Percentiles rank a stretch among this genome's conserved stretches.
Evolutionary conservation across 2,329 filamentous ascomycete species (phyloP).

Genomic region (Intubia oerlemansii): DNA sequence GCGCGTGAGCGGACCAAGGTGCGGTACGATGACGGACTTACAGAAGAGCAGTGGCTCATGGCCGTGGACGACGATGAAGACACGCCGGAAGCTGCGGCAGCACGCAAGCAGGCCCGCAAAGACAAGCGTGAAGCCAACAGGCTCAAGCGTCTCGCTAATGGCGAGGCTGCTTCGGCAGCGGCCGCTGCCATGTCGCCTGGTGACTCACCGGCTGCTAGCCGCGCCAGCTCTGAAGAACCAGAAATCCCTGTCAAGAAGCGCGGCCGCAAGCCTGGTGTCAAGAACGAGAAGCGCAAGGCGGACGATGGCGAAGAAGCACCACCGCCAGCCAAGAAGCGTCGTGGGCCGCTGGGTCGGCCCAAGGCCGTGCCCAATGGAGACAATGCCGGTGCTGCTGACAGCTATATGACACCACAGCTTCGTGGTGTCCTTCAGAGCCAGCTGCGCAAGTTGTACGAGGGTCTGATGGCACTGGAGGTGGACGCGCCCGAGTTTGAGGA

Average conservation of each 20-base stretch:
- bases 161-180: too few species aligned
- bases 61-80: conserved; percentile 96
- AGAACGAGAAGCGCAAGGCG: conserved; percentile 74
- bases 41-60: conserved; percentile 97
- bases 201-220: conserved; percentile 56
- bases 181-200: too few species aligned
- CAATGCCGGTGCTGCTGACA: conserved; percentile 12
- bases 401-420: conserved; percentile 35
- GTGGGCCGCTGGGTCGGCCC: conserved; percentile 45
- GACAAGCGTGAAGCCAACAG: conserved; percentile 63
- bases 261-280: conserved; percentile 53
- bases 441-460: conserved; percentile 55
- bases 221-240: conserved; percentile 59
- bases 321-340: conserved; percentile 58
- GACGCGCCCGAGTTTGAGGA: conserved; percentile 39
- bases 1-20: conserved; percentile 88
- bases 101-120: conserved; percentile 69
- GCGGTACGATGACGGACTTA: conserved; percentile 90
- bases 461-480: conserved; percentile 67
- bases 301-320: conserved; percentile 57
- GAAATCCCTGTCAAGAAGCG: too few species aligned
- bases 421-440: conserved; percentile 63
- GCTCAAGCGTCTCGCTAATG: conserved; percentile 28
- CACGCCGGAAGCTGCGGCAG: conserved; percentile 76
- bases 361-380: conserved; percentile 28